These are phyloP conservation scores for Colletotrichum cereale DNA, from an alignment of 2,329 filamentous ascomycete species.

Conservation along the genomic window DNA sequence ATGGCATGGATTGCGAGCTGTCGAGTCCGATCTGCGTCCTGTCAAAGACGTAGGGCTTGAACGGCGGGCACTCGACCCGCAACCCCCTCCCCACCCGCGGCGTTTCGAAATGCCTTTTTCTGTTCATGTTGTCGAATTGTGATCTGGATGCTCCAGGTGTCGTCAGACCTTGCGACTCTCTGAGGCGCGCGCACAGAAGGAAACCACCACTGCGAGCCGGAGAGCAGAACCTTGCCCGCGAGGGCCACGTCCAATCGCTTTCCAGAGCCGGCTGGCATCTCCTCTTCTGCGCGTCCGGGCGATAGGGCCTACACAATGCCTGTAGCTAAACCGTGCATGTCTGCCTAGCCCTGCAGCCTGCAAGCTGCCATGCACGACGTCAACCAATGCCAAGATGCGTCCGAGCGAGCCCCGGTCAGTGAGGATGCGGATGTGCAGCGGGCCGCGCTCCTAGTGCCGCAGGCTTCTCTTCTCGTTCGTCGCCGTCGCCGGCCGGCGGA, in stretches of 20 bases:
- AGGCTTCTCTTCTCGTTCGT: neutral
- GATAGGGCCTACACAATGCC: too few relatives aligned
- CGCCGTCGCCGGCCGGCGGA: neutral
- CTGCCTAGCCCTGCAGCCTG: neutral
- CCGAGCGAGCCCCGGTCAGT: neutral
- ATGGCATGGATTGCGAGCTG: neutral
- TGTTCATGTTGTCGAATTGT: too few relatives aligned
- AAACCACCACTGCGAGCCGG: neutral
- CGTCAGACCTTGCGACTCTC: neutral
- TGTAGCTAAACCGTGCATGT: neutral
- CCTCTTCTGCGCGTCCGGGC: neutral
- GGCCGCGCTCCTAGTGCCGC: conserved; percentile 5
- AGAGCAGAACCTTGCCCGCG: neutral
- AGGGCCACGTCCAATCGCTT: neutral
- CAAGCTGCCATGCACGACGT: neutral
- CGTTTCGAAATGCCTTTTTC: neutral
- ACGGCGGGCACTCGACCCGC: neutral
- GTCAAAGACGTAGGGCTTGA: neutral
- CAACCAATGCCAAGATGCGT: conserved; percentile 7
- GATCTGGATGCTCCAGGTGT: neutral
- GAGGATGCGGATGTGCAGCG: neutral
- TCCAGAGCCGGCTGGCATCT: neutral
- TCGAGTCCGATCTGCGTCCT: neutral
- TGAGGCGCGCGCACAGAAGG: neutral
- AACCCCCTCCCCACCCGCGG: neutral